Conservation (phyloP, 2,329 filamentous ascomycete species). For the Cercospora canescens region DNA sequence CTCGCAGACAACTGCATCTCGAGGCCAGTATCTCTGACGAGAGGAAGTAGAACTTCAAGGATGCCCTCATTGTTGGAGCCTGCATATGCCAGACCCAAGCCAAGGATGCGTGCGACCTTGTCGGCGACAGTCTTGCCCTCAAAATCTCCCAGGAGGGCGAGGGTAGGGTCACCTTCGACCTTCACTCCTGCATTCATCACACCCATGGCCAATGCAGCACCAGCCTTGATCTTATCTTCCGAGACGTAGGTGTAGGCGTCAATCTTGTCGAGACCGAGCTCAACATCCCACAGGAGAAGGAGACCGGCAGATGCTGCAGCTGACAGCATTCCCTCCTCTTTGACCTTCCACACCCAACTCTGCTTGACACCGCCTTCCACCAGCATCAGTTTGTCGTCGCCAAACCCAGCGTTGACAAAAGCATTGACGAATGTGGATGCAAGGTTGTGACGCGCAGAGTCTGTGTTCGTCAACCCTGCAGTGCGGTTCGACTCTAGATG, state of each 20-base stretch:
- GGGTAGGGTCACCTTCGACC: constrained; percentile 83
- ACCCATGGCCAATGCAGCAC: constrained; percentile 88
- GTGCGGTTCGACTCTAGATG: constrained; percentile 95
- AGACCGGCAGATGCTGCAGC: constrained; percentile 93
- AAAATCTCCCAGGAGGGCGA: constrained; percentile 83
- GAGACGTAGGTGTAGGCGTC: constrained; percentile 88
- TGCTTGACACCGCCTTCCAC: constrained; percentile 78
- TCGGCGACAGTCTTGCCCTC: constrained; percentile 75
- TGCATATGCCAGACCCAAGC: constrained; percentile 89
- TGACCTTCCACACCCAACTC: constrained; percentile 99
- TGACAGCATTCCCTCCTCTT: constrained; percentile 96
- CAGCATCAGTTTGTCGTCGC: constrained; percentile 97
- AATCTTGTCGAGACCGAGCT: constrained; percentile 87
- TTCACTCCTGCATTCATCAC: constrained; percentile 93
- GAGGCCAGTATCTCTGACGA: constrained; percentile 78
- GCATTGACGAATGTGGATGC: constrained; percentile 95
- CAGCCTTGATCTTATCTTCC: constrained; percentile 84
- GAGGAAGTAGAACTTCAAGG: constrained; percentile 80
- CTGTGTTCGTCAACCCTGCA: constrained; percentile 88
- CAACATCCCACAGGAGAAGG: constrained; percentile 89
- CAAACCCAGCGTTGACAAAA: constrained; percentile 94
- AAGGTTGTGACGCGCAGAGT: constrained; percentile 93
- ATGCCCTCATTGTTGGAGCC: constrained; percentile 90
- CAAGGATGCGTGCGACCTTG: constrained; percentile 88
- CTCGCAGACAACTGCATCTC: constrained; percentile 97